Percentiles rank a stretch among this genome's conserved stretches.
These are phyloP conservation scores for Thuja plicata DNA, from an alignment of 83 land plant genomes.

Conservation along the genomic window DNA sequence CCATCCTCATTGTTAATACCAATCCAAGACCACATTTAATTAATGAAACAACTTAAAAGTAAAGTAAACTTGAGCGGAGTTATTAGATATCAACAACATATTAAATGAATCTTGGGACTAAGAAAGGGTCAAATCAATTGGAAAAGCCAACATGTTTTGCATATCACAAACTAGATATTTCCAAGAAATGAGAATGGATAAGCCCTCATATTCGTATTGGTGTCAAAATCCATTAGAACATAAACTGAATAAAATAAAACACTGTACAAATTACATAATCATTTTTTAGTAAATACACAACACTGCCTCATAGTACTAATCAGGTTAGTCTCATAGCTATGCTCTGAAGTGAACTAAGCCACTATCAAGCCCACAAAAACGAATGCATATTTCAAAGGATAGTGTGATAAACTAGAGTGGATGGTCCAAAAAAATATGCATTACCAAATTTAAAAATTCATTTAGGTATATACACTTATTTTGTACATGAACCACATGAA, in stretches of 20 bases:
- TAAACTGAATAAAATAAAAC: not conserved
- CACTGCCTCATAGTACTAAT: not conserved
- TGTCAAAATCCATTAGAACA: not conserved
- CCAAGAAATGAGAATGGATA: not conserved
- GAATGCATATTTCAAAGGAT: not conserved
- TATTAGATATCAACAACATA: not conserved
- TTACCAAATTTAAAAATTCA: not conserved
- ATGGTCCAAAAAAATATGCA: not conserved
- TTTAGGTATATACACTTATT: not conserved
- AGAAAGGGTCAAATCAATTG: not conserved
- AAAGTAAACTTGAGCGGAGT: not conserved
- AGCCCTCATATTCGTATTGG: not conserved
- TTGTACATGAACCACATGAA: conserved; percentile 8
- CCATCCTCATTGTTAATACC: not conserved
- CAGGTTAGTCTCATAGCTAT: not conserved
- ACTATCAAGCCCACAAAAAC: not conserved
- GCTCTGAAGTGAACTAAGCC: not conserved
- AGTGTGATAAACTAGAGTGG: not conserved
- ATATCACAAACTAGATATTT: not conserved
- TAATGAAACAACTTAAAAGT: not conserved
- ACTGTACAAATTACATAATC: not conserved
- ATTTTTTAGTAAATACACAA: not conserved
- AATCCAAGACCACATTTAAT: not conserved
- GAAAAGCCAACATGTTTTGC: not conserved
- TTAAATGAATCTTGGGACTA: not conserved